Percentiles rank a stretch among this genome's conserved stretches.
These are phyloP conservation scores for Suillus variegatus DNA, from an alignment of 768 basidiomycete genomes.

Conservation along the genomic window DNA sequence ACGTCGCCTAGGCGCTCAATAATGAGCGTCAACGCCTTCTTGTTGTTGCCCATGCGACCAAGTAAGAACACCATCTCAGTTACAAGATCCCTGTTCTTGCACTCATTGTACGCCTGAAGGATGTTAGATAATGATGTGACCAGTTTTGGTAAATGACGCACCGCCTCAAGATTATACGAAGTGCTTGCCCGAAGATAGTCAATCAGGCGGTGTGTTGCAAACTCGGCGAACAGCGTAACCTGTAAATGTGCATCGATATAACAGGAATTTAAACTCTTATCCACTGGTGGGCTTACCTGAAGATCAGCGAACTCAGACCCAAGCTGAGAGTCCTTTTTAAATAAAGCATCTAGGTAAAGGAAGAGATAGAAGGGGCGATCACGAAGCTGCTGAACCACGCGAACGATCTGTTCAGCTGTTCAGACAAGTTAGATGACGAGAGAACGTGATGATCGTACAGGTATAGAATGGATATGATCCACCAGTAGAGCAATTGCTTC, in stretches of 20 bases:
- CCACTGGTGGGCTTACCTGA: constrained; percentile 50
- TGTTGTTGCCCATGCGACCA: constrained; percentile 97
- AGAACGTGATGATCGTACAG: constrained; percentile 50
- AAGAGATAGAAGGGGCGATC: constrained; percentile 80
- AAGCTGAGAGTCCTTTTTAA: constrained; percentile 82
- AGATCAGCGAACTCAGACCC: constrained; percentile 82
- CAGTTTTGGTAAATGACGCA: constrained; percentile 27
- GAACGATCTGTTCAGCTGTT: constrained; percentile 58
- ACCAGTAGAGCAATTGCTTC: constrained; percentile 87
- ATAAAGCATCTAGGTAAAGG: constrained; percentile 89
- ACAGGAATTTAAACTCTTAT: background rate
- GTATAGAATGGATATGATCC: constrained; percentile 94
- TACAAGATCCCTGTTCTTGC: constrained; percentile 83
- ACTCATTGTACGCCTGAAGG: constrained; percentile 79
- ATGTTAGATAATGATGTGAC: constrained; percentile 2
- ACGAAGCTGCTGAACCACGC: constrained; percentile 87
- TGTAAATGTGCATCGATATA: constrained; percentile 25
- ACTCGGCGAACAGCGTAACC: constrained; percentile 93
- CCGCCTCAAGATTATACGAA: constrained; percentile 87
- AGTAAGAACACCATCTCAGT: constrained; percentile 97
- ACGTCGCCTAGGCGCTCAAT: constrained; percentile 96
- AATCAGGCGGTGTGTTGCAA: constrained; percentile 73
- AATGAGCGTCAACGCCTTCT: constrained; percentile 89
- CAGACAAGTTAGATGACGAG: background rate
- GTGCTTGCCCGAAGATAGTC: constrained; percentile 91